Conservation (phyloP, 345 rosid genomes). For the Boechera divaricarpa region DNA sequence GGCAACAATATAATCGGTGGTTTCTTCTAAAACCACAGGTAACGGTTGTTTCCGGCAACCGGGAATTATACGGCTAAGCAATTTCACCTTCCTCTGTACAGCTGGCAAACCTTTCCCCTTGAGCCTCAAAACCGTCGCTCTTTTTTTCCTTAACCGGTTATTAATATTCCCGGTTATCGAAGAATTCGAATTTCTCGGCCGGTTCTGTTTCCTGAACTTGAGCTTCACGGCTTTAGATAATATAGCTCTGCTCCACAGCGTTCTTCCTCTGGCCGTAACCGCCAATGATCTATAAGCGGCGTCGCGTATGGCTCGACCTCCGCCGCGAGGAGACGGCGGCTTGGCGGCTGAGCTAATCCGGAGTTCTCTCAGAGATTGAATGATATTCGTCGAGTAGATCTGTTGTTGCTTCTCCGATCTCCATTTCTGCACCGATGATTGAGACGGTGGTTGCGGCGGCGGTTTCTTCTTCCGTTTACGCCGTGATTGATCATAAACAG, state of each 20-base stretch:
- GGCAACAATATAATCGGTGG: conserved; percentile 92
- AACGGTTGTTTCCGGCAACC: conserved; percentile 92
- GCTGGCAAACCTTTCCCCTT: conserved; percentile 63
- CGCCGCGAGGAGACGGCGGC: conserved; percentile 54
- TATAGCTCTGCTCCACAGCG: conserved; percentile 94
- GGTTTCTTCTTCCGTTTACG: conserved; percentile 71
- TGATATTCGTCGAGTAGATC: conserved; percentile 76
- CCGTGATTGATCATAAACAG: conserved; percentile 50
- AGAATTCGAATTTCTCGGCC: conserved; percentile 45
- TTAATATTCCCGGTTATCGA: conserved; percentile 38
- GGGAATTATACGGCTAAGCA: conserved; percentile 86
- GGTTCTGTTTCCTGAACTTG: conserved; percentile 70
- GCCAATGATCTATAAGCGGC: conserved; percentile 73
- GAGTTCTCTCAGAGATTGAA: conserved; percentile 67
- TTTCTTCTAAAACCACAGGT: conserved; percentile 88
- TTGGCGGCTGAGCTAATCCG: conserved; percentile 28
- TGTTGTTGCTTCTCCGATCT: conserved; percentile 76
- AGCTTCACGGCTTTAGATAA: conserved; percentile 65
- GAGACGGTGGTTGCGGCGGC: neutral
- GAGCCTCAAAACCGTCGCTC: conserved; percentile 66
- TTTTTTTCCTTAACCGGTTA: conserved; percentile 63
- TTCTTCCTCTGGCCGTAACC: conserved; percentile 77
- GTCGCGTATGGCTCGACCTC: conserved; percentile 64
- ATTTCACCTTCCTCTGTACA: conserved; percentile 72
- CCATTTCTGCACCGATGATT: conserved; percentile 57